Evolutionary conservation across 129 eudicot species (phyloP).

Genomic region (Flaveria robusta): DNA sequence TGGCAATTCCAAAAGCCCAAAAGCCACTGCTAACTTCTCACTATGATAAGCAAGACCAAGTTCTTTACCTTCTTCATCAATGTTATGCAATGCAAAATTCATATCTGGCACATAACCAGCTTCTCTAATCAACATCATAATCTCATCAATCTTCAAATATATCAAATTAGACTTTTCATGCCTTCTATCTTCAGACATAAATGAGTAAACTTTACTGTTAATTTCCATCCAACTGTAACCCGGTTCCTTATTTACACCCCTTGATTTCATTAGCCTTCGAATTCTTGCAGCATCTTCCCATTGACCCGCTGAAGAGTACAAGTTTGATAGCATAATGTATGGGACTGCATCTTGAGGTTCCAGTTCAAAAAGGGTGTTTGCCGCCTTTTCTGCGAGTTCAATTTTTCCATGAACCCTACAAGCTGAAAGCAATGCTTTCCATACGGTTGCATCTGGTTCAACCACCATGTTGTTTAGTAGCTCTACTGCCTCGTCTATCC

Average conservation of each 20-base stretch:
- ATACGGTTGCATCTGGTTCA: constrained; percentile 69
- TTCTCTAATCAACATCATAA: constrained; percentile 51
- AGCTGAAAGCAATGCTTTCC: constrained; percentile 81
- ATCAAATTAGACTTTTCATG: constrained; percentile 44
- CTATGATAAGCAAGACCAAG: constrained; percentile 78
- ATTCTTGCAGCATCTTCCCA: constrained; percentile 71
- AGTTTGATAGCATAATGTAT: constrained; percentile 70
- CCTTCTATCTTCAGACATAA: constrained; percentile 70
- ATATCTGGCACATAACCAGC: constrained; percentile 73
- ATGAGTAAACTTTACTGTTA: constrained; percentile 61
- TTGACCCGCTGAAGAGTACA: constrained; percentile 62
- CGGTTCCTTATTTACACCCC: constrained; percentile 62
- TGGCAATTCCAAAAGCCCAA: constrained; percentile 63
- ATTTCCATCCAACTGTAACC: constrained; percentile 81
- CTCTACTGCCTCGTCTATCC: constrained; percentile 54
- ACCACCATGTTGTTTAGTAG: constrained; percentile 54
- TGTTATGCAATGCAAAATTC: constrained; percentile 74
- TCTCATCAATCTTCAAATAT: constrained; percentile 58
- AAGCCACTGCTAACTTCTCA: constrained; percentile 85
- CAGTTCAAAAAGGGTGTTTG: constrained; percentile 57
- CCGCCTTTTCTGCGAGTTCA: constrained; percentile 70
- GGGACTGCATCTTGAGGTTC: constrained; percentile 73
- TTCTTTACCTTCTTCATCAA: constrained; percentile 71
- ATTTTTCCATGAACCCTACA: constrained; percentile 59
- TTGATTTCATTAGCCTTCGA: constrained; percentile 54